Conservation (phyloP, 2,329 filamentous ascomycete species). For the Epichloe sylvatica region DNA sequence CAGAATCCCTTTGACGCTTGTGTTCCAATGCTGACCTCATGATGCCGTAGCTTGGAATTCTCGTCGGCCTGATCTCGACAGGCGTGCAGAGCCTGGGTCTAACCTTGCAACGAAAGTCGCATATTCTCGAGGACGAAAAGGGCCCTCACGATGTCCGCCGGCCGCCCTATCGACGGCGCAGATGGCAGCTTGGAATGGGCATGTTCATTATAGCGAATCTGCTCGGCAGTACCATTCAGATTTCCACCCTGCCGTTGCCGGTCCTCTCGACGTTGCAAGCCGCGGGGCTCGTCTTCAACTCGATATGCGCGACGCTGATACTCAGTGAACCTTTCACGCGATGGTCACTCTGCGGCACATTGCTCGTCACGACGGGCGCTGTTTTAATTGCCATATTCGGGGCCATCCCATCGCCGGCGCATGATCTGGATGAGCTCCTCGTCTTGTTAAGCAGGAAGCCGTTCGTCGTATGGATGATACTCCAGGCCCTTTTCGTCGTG, state of each 20-base stretch:
- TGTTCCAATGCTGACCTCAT: background rate
- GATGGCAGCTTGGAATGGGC: conserved; percentile 95
- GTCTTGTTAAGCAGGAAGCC: conserved; percentile 55
- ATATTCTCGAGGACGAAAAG: conserved; percentile 95
- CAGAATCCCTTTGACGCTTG: conserved; percentile 5
- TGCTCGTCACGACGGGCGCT: conserved; percentile 79
- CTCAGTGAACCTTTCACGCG: conserved; percentile 86
- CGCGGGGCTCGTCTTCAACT: conserved; percentile 95
- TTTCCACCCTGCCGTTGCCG: conserved; percentile 85
- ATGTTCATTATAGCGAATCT: conserved; percentile 95
- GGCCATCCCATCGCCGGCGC: conserved; percentile 82
- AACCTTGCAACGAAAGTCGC: conserved; percentile 93
- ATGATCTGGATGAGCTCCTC: conserved; percentile 72
- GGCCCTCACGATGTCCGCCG: conserved; percentile 61
- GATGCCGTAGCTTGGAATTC: conserved; percentile 60
- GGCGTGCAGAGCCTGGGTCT: conserved; percentile 90
- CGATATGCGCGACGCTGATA: conserved; percentile 87
- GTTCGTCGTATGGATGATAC: conserved; percentile 81
- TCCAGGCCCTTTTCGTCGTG: conserved; percentile 60
- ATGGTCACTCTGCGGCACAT: conserved; percentile 81
- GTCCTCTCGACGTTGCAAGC: conserved; percentile 92
- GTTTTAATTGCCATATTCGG: conserved; percentile 87
- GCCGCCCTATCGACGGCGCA: conserved; percentile 74
- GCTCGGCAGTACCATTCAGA: conserved; percentile 90
- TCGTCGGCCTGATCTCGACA: conserved; percentile 86